A percentile compares a stretch with the other conserved stretches of the same genome.
phyloP scores from a whole-genome alignment of 148 eudicot species.

The Limonium bicolor region DNA sequence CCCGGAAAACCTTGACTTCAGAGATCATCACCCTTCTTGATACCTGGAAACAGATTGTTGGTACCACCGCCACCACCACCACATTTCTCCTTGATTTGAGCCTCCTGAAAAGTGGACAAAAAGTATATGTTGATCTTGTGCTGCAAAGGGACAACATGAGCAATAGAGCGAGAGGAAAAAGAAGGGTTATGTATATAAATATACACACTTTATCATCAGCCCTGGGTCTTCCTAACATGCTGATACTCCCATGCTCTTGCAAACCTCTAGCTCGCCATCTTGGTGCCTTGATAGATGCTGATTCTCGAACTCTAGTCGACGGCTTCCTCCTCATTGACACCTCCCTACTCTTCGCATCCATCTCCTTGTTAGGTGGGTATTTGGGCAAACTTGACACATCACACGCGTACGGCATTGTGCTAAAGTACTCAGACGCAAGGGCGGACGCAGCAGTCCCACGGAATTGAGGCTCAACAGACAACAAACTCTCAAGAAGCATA shows the following conservation, averaged over 20 bases:
- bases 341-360: conserved; percentile 64
- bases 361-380: conserved; percentile 76
- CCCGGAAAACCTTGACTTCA: background rate
- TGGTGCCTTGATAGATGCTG: conserved; percentile 30
- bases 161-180: conserved; percentile 5
- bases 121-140: background rate
- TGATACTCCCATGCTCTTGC: conserved; percentile 36
- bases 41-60: conserved; percentile 15
- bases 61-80: conserved; percentile 22
- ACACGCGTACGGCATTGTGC: conserved; percentile 65
- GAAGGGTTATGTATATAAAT: conserved; percentile 18
- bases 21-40: conserved; percentile 17
- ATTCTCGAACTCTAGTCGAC: conserved; percentile 25
- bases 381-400: conserved; percentile 78
- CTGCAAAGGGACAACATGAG: background rate
- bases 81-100: conserved; percentile 18
- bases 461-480: conserved; percentile 58
- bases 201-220: too few species aligned
- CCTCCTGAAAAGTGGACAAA: conserved; percentile 15
- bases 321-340: conserved; percentile 32
- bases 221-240: conserved; percentile 29
- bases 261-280: conserved; percentile 28
- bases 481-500: conserved; percentile 43
- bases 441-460: conserved; percentile 83
- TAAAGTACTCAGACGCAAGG: conserved; percentile 56